These are phyloP conservation scores for Bryum argenteum DNA, from an alignment of 225 moss, liverwort and hornwort genomes.

Conservation along the genomic window DNA sequence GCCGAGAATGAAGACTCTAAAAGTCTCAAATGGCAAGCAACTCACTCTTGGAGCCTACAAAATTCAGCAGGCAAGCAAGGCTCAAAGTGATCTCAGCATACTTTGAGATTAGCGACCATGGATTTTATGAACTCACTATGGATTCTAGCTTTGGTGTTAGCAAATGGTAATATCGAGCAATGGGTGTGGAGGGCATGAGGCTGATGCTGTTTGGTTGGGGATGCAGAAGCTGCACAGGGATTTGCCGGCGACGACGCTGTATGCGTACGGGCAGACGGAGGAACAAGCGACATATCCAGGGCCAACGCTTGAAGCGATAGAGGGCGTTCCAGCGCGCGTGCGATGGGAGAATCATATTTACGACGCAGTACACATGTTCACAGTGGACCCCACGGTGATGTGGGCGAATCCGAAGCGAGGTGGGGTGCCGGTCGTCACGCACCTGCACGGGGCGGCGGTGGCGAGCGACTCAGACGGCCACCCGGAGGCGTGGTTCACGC, in stretches of 20 bases:
- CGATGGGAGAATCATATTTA: slow-evolving; percentile 54
- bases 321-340: slow-evolving; percentile 23
- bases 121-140: neutral
- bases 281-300: slow-evolving; percentile 44
- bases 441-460: slow-evolving; percentile 66
- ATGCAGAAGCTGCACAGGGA: slow-evolving; percentile 54
- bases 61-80: slow-evolving; percentile 47
- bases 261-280: slow-evolving; percentile 43
- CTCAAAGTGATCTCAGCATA: no score
- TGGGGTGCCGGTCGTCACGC: slow-evolving; percentile 64
- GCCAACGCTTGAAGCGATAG: slow-evolving; percentile 44
- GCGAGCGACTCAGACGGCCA: slow-evolving; percentile 52
- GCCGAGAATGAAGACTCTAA: slow-evolving; percentile 23
- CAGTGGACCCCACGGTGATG: slow-evolving; percentile 51
- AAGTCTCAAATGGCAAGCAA: slow-evolving; percentile 25
- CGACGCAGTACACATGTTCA: slow-evolving; percentile 38
- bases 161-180: neutral
- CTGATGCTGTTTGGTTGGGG: neutral
- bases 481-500: slow-evolving; percentile 85
- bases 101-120: neutral
- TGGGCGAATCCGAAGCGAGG: slow-evolving; percentile 60
- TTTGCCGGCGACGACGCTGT: slow-evolving; percentile 47
- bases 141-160: neutral
- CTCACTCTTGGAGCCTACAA: slow-evolving; percentile 46
- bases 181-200: neutral